A percentile compares a stretch with the other conserved stretches of the same genome.
phyloP scores from a whole-genome alignment of 495 filamentous ascomycete genomes.

The Cairneyella variabilis region DNA sequence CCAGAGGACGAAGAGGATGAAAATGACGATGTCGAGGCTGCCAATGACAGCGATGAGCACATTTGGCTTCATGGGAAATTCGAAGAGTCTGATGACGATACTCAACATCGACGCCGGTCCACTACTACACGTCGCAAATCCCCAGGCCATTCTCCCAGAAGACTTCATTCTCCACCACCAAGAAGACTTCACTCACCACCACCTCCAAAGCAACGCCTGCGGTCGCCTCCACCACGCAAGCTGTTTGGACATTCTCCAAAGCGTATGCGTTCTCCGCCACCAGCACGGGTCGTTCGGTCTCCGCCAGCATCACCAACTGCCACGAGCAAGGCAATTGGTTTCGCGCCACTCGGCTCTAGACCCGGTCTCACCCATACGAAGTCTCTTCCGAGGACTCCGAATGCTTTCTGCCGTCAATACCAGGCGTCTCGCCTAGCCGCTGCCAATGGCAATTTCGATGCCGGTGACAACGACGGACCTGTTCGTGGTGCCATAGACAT shows the following conservation, averaged over 20 bases:
- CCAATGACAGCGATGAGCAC: slow-evolving; percentile 53
- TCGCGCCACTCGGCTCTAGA: slow-evolving; percentile 60
- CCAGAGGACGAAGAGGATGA: slow-evolving; percentile 74
- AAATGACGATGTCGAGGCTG: slow-evolving; percentile 51
- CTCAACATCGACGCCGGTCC: slow-evolving; percentile 34
- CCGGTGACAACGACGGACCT: slow-evolving; percentile 40
- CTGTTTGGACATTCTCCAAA: slow-evolving; percentile 66
- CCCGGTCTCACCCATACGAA: slow-evolving; percentile 66
- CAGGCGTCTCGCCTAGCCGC: slow-evolving; percentile 23
- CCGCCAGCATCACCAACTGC: slow-evolving; percentile 40
- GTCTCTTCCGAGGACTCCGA: slow-evolving; percentile 70
- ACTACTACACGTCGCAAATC: slow-evolving; percentile 37
- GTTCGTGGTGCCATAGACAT: slow-evolving; percentile 91
- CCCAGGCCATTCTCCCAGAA: slow-evolving; percentile 38
- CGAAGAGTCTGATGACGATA: slow-evolving; percentile 42
- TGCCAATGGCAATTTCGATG: slow-evolving; percentile 15
- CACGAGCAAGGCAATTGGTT: slow-evolving; percentile 28
- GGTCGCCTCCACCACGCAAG: slow-evolving; percentile 53
- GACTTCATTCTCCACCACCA: slow-evolving; percentile 43
- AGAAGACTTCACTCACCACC: slow-evolving; percentile 31
- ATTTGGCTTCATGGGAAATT: slow-evolving; percentile 55
- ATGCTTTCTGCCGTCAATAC: slow-evolving; percentile 59
- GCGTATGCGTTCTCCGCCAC: slow-evolving; percentile 63
- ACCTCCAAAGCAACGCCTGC: slow-evolving; percentile 40
- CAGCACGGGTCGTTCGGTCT: slow-evolving; percentile 36